Evolutionary conservation across 257 asterid genomes (phyloP), one percentile per base, ranked within the genome.

Genomic region (Petunia axillaris): DNA sequence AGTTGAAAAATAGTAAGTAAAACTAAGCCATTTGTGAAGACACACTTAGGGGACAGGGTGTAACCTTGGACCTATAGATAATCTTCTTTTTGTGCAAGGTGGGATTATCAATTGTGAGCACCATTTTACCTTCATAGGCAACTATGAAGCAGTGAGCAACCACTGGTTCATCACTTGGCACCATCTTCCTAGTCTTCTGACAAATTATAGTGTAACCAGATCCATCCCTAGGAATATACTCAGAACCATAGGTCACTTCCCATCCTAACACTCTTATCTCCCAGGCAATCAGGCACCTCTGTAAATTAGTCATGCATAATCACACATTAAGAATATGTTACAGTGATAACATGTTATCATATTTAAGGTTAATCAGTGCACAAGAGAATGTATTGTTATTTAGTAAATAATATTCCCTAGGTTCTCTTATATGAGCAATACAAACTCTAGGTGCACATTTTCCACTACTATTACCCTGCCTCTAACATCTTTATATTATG

Each of bases 221-320:
- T 62, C 74, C 82, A 40, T 55, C 85, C 41, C 53, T 80, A 0
- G 84, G 87, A 8, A 85, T 86, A 16, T 75, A 87, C 57, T 87
- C 91, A 13, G 83, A 87, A 9, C 87, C 79, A 10, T 85, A 85
- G 14, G 79, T 80, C 63, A 85, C 87, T 62, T 80, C 89, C 87
- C 91, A 82, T 37, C 90, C 90, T 78, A 87, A 86, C 41, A 85
- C 89, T 62, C 84, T 79, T 8, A 70, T 37, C 79, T 86, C 89
- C 87, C 89, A 86, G 7, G 70, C 64, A 54, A 80, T 73, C 0
- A 55, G 1, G 57, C 84, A 64, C 52, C 15, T 81, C 85, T 86
- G 76, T 71, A 75, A 79, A 8, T 76, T 2, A 25, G 25, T 25
- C 25, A 25, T 25, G 25, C 25, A 25, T 25, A 25, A 25, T 25